Conservation (phyloP, 2,329 filamentous ascomycete genomes). For the Hypomyces rosellus region DNA sequence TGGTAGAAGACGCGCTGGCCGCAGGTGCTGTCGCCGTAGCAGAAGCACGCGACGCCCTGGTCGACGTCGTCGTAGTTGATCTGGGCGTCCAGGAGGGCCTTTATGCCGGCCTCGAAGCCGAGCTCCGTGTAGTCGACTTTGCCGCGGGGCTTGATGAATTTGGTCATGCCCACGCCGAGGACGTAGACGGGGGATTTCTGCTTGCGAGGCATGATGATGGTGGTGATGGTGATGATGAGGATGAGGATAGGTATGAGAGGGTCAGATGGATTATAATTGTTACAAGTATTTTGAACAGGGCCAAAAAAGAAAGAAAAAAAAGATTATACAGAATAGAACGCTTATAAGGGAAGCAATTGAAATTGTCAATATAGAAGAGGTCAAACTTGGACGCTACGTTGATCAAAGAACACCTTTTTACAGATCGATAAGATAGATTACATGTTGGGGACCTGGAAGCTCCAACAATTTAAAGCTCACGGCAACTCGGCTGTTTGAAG, state of each 20-base stretch:
- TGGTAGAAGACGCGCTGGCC: slow-evolving; percentile 98
- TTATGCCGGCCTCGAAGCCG: slow-evolving; percentile 85
- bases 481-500: too few relatives aligned
- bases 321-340: too few relatives aligned
- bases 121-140: slow-evolving; percentile 94
- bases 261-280: too few relatives aligned
- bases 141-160: slow-evolving; percentile 94
- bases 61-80: slow-evolving; percentile 97
- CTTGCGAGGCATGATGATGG: slow-evolving; percentile 40
- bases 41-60: slow-evolving; percentile 93
- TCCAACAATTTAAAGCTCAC: too few relatives aligned
- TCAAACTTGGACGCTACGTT: too few relatives aligned
- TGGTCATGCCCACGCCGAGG: slow-evolving; percentile 96
- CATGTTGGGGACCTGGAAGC: too few relatives aligned
- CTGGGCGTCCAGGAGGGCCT: slow-evolving; percentile 77
- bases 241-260: background rate
- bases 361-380: too few relatives aligned
- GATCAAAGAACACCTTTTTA: too few relatives aligned
- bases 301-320: too few relatives aligned
- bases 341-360: too few relatives aligned
- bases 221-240: background rate
- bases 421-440: too few relatives aligned
- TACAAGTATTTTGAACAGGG: background rate
- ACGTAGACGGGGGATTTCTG: slow-evolving; percentile 65
- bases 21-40: slow-evolving; percentile 91